Evolutionary conservation across 2,329 filamentous ascomycete species (phyloP).

Genomic region (Pestalotiopsis sp.): DNA sequence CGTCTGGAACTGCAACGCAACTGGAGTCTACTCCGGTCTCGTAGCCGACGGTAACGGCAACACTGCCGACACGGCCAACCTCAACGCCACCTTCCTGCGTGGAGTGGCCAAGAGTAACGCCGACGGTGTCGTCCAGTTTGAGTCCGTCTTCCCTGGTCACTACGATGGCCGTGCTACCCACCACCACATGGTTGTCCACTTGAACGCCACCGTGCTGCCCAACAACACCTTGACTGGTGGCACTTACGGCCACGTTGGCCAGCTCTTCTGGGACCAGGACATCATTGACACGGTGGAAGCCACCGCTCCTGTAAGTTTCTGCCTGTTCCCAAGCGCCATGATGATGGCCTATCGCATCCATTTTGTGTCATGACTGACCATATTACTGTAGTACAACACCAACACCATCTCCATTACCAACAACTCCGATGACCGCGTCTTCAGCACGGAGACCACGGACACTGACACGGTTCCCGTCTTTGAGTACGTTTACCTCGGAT

Average conservation of each 20-base stretch:
- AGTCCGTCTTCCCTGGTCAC: conserved; percentile 45
- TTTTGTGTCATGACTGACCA: background rate
- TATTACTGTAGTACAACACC: background rate
- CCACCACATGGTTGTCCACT: conserved; percentile 50
- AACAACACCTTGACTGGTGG: conserved; percentile 46
- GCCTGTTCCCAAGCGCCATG: background rate
- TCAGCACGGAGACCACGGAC: background rate
- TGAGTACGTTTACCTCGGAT: conserved; percentile 4
- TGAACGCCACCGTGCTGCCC: conserved; percentile 33
- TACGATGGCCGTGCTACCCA: conserved; percentile 46
- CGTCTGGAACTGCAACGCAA: conserved; percentile 50
- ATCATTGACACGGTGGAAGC: conserved; percentile 40
- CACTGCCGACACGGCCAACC: conserved; percentile 38
- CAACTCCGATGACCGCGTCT: background rate
- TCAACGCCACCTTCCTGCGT: conserved; percentile 41
- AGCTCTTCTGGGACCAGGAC: conserved; percentile 65
- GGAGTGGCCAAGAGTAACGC: conserved; percentile 40
- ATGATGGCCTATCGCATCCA: background rate
- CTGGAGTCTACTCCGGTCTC: conserved; percentile 51
- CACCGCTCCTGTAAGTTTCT: background rate
- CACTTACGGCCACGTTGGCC: conserved; percentile 60
- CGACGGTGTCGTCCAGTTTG: conserved; percentile 43
- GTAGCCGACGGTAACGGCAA: conserved; percentile 40
- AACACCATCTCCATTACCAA: background rate
- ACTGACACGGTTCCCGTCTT: background rate